phyloP scores from a whole-genome alignment of 148 eudicot genomes.

The Rhododendron kiyosumense region DNA sequence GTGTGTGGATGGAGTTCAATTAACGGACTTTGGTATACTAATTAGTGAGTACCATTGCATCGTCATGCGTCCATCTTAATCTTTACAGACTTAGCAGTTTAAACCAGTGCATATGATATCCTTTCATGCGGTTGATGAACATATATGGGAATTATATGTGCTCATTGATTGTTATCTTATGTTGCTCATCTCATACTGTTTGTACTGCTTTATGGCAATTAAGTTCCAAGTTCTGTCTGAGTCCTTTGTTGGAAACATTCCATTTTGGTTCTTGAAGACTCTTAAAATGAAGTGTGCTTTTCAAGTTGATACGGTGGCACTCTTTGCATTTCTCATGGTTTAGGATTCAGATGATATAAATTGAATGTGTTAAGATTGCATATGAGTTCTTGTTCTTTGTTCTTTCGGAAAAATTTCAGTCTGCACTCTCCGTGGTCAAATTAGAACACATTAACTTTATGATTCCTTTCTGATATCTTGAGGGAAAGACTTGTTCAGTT shows the following conservation, averaged over 20 bases:
- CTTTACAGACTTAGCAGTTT: neutral
- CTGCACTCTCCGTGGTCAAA: neutral
- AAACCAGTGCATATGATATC: neutral
- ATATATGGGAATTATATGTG: neutral
- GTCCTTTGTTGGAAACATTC: neutral
- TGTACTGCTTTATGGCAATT: neutral
- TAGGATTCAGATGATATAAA: neutral
- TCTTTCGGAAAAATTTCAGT: neutral
- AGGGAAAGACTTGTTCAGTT: slow-evolving; percentile 3
- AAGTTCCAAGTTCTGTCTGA: neutral
- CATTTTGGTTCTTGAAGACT: slow-evolving; percentile 2
- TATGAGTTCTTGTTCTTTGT: neutral
- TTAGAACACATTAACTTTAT: neutral
- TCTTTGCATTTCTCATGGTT: neutral
- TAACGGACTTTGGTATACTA: neutral
- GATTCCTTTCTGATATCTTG: neutral
- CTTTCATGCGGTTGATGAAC: neutral
- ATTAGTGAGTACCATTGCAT: neutral
- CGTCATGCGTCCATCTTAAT: neutral
- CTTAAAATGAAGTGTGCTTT: neutral
- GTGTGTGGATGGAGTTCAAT: neutral
- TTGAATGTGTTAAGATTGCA: neutral
- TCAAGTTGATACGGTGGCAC: neutral
- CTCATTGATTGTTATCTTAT: neutral
- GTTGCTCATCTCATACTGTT: neutral